Percentiles rank a stretch among this genome's conserved stretches.
Evolutionary conservation across 441 rosid genomes (phyloP).

Genomic region (Erodium moschatum): DNA sequence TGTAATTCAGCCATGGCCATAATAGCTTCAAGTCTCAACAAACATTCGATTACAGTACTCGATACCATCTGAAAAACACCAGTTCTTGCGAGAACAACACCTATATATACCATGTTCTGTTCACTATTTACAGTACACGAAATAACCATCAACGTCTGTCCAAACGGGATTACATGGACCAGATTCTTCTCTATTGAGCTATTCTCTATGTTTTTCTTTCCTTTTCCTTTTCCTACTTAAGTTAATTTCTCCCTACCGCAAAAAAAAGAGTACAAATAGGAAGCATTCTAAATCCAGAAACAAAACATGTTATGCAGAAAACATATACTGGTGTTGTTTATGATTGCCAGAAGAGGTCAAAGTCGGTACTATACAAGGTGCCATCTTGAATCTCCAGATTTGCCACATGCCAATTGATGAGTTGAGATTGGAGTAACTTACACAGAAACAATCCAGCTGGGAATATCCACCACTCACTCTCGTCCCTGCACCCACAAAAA

Average conservation of each 20-base stretch:
- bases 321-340: constrained; percentile 23
- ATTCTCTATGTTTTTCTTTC: neutral
- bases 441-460: constrained; percentile 87
- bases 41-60: too few species aligned
- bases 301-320: too few species aligned
- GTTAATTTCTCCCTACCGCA: neutral
- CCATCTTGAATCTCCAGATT: constrained; percentile 99
- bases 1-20: too few species aligned
- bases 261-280: too few species aligned
- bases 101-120: neutral
- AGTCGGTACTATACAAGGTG: constrained; percentile 84
- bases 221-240: neutral
- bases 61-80: too few species aligned
- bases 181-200: too few species aligned
- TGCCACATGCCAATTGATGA: constrained; percentile 89
- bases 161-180: too few species aligned
- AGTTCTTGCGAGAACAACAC: too few species aligned
- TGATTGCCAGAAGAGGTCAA: constrained; percentile 93
- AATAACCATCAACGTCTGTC: too few species aligned
- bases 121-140: neutral
- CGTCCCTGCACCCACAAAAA: constrained; percentile 66
- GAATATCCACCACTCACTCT: constrained; percentile 98
- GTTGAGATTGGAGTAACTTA: constrained; percentile 86
- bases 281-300: too few species aligned
- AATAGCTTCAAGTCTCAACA: too few species aligned